A percentile compares a stretch with the other conserved stretches of the same genome.
Evolutionary conservation across 2,329 filamentous ascomycete genomes (phyloP).

Genomic region (Nakataea oryzae): DNA sequence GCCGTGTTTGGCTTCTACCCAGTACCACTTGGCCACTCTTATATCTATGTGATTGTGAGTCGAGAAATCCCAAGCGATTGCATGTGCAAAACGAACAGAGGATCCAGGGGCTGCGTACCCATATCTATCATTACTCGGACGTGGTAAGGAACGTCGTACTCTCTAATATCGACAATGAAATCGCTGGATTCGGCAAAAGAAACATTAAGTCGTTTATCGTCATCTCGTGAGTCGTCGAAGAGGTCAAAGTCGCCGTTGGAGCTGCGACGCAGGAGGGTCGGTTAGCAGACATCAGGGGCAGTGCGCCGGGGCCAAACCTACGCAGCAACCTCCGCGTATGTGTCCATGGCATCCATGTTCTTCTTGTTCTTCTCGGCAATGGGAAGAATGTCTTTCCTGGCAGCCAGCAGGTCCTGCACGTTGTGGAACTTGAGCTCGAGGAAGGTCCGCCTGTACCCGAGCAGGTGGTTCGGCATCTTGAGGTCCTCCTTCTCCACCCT

Average conservation of each 20-base stretch:
- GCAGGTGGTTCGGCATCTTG: constrained; percentile 86
- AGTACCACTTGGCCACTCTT: constrained; percentile 94
- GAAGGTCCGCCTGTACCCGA: constrained; percentile 84
- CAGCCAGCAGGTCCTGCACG: constrained; percentile 75
- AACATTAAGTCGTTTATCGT: constrained; percentile 68
- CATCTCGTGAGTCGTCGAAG: constrained; percentile 65
- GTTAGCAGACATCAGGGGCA: constrained; percentile 6
- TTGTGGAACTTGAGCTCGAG: constrained; percentile 81
- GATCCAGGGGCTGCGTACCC: constrained; percentile 34
- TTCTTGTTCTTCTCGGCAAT: constrained; percentile 95
- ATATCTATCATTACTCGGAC: constrained; percentile 97
- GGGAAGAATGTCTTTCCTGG: constrained; percentile 73
- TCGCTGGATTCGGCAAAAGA: constrained; percentile 82
- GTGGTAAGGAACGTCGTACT: constrained; percentile 99
- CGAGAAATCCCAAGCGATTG: background rate
- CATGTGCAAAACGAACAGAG: no score
- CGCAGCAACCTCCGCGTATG: constrained; percentile 92
- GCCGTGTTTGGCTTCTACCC: constrained; percentile 87
- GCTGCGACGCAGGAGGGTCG: background rate
- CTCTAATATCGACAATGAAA: constrained; percentile 95
- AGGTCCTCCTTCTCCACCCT: constrained; percentile 87
- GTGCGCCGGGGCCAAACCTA: constrained; percentile 29
- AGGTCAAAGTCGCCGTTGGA: constrained; percentile 77
- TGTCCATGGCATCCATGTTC: constrained; percentile 93
- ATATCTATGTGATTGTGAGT: constrained; percentile 53